These are phyloP conservation scores for Penicillium chermesinum DNA, from an alignment of 495 filamentous ascomycete genomes.

Conservation along the genomic window DNA sequence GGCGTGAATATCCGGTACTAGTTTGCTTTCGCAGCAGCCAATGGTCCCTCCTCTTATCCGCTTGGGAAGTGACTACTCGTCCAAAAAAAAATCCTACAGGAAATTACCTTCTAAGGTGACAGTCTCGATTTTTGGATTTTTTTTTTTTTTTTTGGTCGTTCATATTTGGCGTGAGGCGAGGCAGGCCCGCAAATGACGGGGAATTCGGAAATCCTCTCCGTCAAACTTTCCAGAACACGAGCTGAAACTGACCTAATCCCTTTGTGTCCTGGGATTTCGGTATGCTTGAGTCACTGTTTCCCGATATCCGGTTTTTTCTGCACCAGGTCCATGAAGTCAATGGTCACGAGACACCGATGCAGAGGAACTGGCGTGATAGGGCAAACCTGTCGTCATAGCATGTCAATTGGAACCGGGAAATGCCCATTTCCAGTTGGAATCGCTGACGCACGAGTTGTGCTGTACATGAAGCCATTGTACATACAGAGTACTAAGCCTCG, in stretches of 20 bases:
- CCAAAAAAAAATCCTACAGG: too few relatives aligned
- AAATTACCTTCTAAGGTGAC: not conserved
- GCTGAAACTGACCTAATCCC: too few relatives aligned
- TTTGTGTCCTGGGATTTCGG: too few relatives aligned
- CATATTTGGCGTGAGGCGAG: too few relatives aligned
- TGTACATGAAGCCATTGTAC: not conserved
- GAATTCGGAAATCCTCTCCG: not conserved
- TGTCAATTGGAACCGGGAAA: not conserved
- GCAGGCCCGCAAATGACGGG: not conserved
- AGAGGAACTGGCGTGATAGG: not conserved
- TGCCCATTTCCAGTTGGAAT: too few relatives aligned
- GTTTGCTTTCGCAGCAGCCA: not conserved
- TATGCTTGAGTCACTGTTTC: too few relatives aligned
- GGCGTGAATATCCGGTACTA: not conserved
- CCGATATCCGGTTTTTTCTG: too few relatives aligned
- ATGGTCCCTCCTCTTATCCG: not conserved
- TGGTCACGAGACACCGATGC: not conserved
- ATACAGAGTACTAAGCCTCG: not conserved
- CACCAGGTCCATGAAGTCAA: not conserved
- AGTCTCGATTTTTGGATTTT: not conserved
- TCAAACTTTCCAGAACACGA: not conserved
- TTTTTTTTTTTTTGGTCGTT: too few relatives aligned
- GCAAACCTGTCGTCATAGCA: not conserved
- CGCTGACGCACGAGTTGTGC: not conserved
- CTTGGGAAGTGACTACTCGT: too few relatives aligned